phyloP scores from a whole-genome alignment of 108 stramenopile genomes.

The Cyclotella kingstonii region DNA sequence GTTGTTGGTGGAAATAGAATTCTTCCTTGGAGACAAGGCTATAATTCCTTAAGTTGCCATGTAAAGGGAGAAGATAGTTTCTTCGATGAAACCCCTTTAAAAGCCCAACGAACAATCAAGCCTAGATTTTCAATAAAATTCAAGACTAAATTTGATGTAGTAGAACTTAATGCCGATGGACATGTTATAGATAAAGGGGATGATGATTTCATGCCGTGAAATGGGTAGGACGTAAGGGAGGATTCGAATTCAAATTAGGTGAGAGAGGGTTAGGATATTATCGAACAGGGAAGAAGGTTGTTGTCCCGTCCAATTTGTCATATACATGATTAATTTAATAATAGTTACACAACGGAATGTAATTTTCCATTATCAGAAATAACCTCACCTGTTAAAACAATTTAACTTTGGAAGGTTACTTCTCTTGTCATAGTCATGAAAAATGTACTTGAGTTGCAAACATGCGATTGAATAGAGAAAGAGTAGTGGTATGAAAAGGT shows the following conservation, averaged over 20 bases:
- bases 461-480: no score
- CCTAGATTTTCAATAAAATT: slow-evolving; percentile 52
- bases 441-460: no score
- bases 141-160: slow-evolving; percentile 76
- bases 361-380: no score
- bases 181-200: slow-evolving; percentile 81
- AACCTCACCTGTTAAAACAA: no score
- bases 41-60: slow-evolving; percentile 7
- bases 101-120: slow-evolving; percentile 14
- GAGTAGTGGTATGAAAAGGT: no score
- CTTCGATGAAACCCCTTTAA: neutral
- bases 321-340: slow-evolving; percentile 61
- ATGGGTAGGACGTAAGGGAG: slow-evolving; percentile 78
- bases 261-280: slow-evolving; percentile 87
- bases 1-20: slow-evolving; percentile 69
- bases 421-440: no score
- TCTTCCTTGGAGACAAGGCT: slow-evolving; percentile 60
- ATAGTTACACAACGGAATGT: no score
- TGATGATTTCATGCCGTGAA: slow-evolving; percentile 74
- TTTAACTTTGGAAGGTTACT: no score
- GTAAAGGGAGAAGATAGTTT: slow-evolving; percentile 19
- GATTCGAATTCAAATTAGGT: slow-evolving; percentile 88
- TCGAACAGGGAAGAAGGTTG: slow-evolving; percentile 82
- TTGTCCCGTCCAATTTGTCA: slow-evolving; percentile 80
- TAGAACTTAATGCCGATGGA: slow-evolving; percentile 75